Conservation (phyloP, 2,329 filamentous ascomycete species). For the Zymoseptoria brevis region DNA sequence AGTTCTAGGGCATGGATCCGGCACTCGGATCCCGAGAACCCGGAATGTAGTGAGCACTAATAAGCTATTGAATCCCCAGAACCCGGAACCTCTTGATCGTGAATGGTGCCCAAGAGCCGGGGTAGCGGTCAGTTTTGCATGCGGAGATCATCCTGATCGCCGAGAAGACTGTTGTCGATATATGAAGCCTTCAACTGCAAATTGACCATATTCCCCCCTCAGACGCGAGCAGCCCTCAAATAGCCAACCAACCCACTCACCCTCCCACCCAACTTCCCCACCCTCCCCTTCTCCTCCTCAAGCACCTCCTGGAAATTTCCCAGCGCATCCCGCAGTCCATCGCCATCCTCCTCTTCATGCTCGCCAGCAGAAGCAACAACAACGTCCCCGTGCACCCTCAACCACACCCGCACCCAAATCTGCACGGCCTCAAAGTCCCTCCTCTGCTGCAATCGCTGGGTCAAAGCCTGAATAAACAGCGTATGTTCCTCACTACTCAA, state of each 20-base stretch:
- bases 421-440: slow-evolving; percentile 90
- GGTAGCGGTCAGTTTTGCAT: too few species aligned
- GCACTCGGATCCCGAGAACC: too few species aligned
- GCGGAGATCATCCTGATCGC: too few species aligned
- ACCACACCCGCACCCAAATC: slow-evolving; percentile 94
- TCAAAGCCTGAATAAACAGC: slow-evolving; percentile 75
- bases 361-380: slow-evolving; percentile 43
- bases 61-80: too few species aligned
- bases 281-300: slow-evolving; percentile 56
- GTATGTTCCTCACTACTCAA: slow-evolving; percentile 59
- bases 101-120: too few species aligned
- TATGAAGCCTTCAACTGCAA: too few species aligned
- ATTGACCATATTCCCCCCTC: not conserved
- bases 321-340: slow-evolving; percentile 53
- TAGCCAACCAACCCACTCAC: slow-evolving; percentile 71
- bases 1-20: too few species aligned
- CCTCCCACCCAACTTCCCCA: slow-evolving; percentile 75
- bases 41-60: too few species aligned
- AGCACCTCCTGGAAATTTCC: slow-evolving; percentile 53
- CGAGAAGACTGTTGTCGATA: too few species aligned
- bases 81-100: too few species aligned
- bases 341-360: slow-evolving; percentile 46
- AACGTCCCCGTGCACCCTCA: slow-evolving; percentile 65
- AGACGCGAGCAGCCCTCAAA: slow-evolving; percentile 22
- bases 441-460: slow-evolving; percentile 56